Evolutionary conservation across 352 stramenopile species (phyloP).

Genomic region (Pythium angustatum): DNA sequence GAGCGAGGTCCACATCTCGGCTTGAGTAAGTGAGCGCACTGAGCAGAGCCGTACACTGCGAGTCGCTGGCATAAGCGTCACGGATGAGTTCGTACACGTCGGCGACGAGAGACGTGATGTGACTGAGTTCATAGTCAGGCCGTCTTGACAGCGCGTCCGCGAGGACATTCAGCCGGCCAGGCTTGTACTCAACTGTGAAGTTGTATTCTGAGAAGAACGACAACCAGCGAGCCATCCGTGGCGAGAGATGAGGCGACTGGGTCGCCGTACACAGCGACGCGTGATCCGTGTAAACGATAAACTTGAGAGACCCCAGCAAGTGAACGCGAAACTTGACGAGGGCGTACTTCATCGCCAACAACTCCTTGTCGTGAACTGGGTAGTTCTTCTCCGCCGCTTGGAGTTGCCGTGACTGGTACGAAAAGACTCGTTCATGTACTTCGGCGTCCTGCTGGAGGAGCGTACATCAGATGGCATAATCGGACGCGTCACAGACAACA

Average conservation of each 20-base stretch:
- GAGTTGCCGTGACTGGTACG: conserved; percentile 3
- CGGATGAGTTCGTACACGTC: conserved; percentile 3
- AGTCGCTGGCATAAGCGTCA: neutral
- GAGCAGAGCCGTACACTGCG: neutral
- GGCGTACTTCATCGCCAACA: conserved; percentile 16
- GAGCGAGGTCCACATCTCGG: neutral
- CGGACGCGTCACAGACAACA: conserved; percentile 10
- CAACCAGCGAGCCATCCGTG: conserved; percentile 2
- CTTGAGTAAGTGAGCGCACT: neutral
- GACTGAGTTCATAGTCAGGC: conserved; percentile 1
- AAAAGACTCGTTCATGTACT: neutral
- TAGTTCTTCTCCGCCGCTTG: conserved; percentile 6
- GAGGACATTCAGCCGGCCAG: neutral
- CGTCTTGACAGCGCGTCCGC: conserved; percentile 6
- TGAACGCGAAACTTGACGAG: conserved; percentile 9
- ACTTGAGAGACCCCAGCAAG: neutral
- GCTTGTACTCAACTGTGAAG: conserved; percentile 3
- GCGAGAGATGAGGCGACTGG: conserved; percentile 2
- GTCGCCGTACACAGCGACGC: conserved; percentile 2
- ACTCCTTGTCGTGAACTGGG: conserved; percentile 16
- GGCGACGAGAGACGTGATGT: neutral
- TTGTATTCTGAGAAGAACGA: conserved; percentile 16
- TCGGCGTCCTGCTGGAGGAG: neutral
- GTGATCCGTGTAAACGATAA: conserved; percentile 5
- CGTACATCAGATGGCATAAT: conserved; percentile 10